phyloP scores from a whole-genome alignment of 495 filamentous ascomycete species.

The Trichoderma reesei region DNA sequence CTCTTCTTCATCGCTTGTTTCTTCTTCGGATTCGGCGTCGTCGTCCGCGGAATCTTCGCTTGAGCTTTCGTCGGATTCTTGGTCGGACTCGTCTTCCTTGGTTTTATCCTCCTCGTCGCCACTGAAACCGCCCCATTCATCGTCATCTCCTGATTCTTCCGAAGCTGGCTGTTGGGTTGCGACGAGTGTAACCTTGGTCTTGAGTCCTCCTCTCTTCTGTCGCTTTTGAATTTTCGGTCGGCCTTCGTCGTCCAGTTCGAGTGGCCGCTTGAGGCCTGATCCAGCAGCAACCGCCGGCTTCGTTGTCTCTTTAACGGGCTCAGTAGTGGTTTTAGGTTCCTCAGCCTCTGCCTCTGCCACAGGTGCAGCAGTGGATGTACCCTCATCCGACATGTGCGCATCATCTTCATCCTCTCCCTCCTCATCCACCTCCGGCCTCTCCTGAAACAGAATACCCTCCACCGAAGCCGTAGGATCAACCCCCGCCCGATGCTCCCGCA shows the following conservation, averaged over 20 bases:
- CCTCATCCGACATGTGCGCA: slow-evolving; percentile 12
- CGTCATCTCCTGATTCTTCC: slow-evolving; percentile 18
- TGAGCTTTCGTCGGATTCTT: slow-evolving; percentile 17
- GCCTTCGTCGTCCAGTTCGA: slow-evolving; percentile 68
- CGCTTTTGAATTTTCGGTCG: slow-evolving; percentile 70
- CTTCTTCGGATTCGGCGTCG: slow-evolving; percentile 25
- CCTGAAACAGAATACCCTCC: slow-evolving; percentile 28
- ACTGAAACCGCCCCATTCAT: slow-evolving; percentile 33
- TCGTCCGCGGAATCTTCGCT: slow-evolving; percentile 18
- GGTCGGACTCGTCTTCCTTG: slow-evolving; percentile 16
- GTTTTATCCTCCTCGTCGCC: slow-evolving; percentile 17
- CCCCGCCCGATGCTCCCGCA: slow-evolving; percentile 50
- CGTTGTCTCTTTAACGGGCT: slow-evolving; percentile 12
- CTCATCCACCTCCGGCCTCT: slow-evolving; percentile 17
- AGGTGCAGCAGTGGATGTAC: not conserved
- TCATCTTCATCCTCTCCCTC: slow-evolving; percentile 26
- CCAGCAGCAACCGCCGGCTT: slow-evolving; percentile 40
- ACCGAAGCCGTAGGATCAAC: slow-evolving; percentile 37
- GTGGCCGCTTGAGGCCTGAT: slow-evolving; percentile 75
- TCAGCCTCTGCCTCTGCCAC: not conserved
- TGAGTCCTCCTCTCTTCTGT: slow-evolving; percentile 44
- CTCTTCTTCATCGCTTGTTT: slow-evolving; percentile 19
- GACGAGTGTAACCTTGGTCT: slow-evolving; percentile 30
- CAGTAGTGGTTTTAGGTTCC: not conserved
- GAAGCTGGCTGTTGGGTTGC: slow-evolving; percentile 15